Conservation (phyloP, 2,329 filamentous ascomycete genomes). For the Neophaeococcomyces aloes region DNA sequence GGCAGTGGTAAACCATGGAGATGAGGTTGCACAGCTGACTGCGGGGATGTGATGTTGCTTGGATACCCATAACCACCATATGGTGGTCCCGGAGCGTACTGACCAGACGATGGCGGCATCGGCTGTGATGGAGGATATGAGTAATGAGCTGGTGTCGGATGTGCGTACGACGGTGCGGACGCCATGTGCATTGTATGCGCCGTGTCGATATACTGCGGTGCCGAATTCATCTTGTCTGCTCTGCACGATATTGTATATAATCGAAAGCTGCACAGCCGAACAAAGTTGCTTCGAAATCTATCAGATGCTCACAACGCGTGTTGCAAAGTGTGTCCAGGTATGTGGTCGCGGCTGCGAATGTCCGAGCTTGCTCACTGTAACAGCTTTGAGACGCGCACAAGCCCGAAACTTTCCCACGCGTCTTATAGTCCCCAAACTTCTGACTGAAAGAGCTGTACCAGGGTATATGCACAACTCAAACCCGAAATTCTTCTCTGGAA, state of each 20-base stretch:
- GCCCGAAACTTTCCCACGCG: too few relatives aligned
- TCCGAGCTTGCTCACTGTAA: neutral
- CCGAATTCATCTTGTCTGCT: conserved; percentile 62
- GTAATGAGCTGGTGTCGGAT: conserved; percentile 70
- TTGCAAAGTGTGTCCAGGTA: neutral
- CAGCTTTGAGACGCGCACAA: neutral
- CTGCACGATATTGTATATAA: neutral
- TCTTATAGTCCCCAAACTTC: too few relatives aligned
- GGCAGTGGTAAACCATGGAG: conserved; percentile 60
- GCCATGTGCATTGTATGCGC: conserved; percentile 66
- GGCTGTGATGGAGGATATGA: conserved; percentile 63
- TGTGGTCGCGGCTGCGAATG: neutral
- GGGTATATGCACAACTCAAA: too few relatives aligned
- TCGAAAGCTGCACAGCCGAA: too few relatives aligned
- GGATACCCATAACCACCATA: conserved; percentile 64
- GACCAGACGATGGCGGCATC: conserved; percentile 59
- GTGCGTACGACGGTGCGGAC: conserved; percentile 62
- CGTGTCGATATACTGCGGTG: conserved; percentile 66
- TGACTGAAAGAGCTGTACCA: too few relatives aligned
- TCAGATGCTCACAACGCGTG: too few relatives aligned
- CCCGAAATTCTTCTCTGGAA: too few relatives aligned
- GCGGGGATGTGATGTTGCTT: conserved; percentile 72
- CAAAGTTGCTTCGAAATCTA: too few relatives aligned
- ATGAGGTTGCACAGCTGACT: conserved; percentile 51
- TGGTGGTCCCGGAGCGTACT: conserved; percentile 52